These are phyloP conservation scores for Puccinellia tenuiflora DNA, from an alignment of 176 grass and related monocot species.

Conservation along the genomic window DNA sequence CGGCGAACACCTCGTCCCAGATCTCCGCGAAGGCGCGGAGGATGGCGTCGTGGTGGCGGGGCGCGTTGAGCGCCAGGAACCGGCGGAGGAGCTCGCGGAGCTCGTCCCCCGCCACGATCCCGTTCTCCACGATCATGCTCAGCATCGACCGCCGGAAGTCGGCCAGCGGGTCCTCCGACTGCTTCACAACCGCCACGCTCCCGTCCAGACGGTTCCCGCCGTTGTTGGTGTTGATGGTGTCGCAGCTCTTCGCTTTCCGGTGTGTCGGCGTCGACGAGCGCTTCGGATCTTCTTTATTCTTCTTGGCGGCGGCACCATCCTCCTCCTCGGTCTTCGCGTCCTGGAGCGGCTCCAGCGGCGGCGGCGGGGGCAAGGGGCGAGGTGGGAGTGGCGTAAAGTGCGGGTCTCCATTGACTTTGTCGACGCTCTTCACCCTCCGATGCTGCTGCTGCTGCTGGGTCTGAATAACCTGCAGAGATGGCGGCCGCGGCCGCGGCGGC, in stretches of 20 bases:
- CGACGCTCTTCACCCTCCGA: conserved; percentile 23
- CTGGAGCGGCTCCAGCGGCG: background rate
- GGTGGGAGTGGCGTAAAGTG: background rate
- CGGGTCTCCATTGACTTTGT: conserved; percentile 1
- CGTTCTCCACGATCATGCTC: conserved; percentile 74
- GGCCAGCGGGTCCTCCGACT: conserved; percentile 54
- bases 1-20: conserved; percentile 58
- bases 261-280: background rate
- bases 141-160: conserved; percentile 83
- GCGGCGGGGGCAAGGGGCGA: background rate
- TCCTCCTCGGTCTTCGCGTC: background rate
- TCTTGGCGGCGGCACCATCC: background rate
- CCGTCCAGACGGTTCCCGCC: conserved; percentile 23
- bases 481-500: background rate
- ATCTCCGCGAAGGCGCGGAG: conserved; percentile 68
- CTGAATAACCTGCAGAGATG: background rate
- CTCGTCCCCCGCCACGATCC: conserved; percentile 55
- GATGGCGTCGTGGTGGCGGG: conserved; percentile 64
- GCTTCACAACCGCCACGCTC: conserved; percentile 67
- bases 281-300: conserved; percentile 7
- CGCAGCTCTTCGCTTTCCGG: conserved; percentile 26
- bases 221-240: background rate
- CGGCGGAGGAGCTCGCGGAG: conserved; percentile 66
- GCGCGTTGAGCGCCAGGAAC: conserved; percentile 77
- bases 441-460: conserved; percentile 6